Conservation (phyloP, 2,329 filamentous ascomycete genomes). For the Venturia nashicola region DNA sequence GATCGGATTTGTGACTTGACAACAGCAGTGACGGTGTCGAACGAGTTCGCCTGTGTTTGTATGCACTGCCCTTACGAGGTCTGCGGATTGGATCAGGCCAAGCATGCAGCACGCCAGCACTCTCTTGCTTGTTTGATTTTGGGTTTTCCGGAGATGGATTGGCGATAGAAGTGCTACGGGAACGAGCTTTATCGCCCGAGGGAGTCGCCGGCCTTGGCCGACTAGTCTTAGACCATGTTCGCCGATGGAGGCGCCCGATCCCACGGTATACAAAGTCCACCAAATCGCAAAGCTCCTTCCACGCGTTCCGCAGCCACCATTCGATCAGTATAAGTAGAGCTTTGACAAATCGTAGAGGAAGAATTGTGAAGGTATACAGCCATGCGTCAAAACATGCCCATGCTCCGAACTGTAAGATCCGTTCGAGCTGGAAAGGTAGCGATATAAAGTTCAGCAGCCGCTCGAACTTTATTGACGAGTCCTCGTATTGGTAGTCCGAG, state of each 20-base stretch:
- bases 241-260: slow-evolving; percentile 62
- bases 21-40: slow-evolving; percentile 76
- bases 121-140: neutral
- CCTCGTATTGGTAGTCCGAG: slow-evolving; percentile 70
- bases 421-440: slow-evolving; percentile 70
- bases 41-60: slow-evolving; percentile 59
- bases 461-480: slow-evolving; percentile 82
- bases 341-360: slow-evolving; percentile 77
- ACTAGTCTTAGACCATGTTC: neutral
- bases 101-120: slow-evolving; percentile 2
- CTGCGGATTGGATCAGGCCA: slow-evolving; percentile 8
- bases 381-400: slow-evolving; percentile 89
- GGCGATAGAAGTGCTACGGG: neutral
- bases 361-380: slow-evolving; percentile 92
- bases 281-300: slow-evolving; percentile 60
- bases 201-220: slow-evolving; percentile 1
- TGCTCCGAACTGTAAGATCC: slow-evolving; percentile 75
- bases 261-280: slow-evolving; percentile 69
- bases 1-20: slow-evolving; percentile 86
- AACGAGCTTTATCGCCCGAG: neutral
- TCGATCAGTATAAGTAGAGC: slow-evolving; percentile 62
- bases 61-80: slow-evolving; percentile 21
- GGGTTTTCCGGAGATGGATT: neutral
- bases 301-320: slow-evolving; percentile 66
- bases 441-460: slow-evolving; percentile 79